These are phyloP conservation scores for Aspergillus unguis DNA, from an alignment of 2,329 filamentous ascomycete genomes.

Conservation along the genomic window DNA sequence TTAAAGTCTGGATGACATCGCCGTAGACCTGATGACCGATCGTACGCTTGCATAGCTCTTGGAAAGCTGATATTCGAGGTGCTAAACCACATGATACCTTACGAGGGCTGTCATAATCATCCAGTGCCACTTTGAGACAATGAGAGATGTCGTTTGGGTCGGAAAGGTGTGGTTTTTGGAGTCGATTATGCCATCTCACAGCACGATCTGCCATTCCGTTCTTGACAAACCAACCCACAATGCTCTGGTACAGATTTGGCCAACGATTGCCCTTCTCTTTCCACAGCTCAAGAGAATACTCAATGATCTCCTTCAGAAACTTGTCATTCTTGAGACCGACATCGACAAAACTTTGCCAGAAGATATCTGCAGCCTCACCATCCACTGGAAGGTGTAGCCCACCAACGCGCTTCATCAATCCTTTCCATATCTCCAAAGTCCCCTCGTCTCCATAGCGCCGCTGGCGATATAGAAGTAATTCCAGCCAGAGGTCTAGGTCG, in stretches of 20 bases:
- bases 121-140: slow-evolving; percentile 28
- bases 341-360: slow-evolving; percentile 43
- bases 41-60: slow-evolving; percentile 40
- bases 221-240: slow-evolving; percentile 37
- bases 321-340: slow-evolving; percentile 33
- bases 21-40: slow-evolving; percentile 43
- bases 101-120: slow-evolving; percentile 20
- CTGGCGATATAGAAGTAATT: slow-evolving; percentile 43
- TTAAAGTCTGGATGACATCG: slow-evolving; percentile 41
- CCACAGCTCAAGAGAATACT: slow-evolving; percentile 42
- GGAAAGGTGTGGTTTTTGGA: slow-evolving; percentile 34
- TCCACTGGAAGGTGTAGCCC: slow-evolving; percentile 34
- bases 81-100: slow-evolving; percentile 13
- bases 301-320: slow-evolving; percentile 32
- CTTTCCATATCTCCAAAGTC: slow-evolving; percentile 41
- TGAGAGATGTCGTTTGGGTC: slow-evolving; percentile 28
- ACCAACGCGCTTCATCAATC: slow-evolving; percentile 31
- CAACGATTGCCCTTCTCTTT: slow-evolving; percentile 38
- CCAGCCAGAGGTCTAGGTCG: slow-evolving; percentile 45
- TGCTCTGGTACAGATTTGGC: slow-evolving; percentile 34
- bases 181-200: slow-evolving; percentile 35
- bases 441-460: slow-evolving; percentile 44
- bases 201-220: slow-evolving; percentile 30
- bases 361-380: slow-evolving; percentile 36
- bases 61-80: slow-evolving; percentile 37